phyloP scores from a whole-genome alignment of 2,329 filamentous ascomycete genomes.

The Fonsecaea pugnacius region DNA sequence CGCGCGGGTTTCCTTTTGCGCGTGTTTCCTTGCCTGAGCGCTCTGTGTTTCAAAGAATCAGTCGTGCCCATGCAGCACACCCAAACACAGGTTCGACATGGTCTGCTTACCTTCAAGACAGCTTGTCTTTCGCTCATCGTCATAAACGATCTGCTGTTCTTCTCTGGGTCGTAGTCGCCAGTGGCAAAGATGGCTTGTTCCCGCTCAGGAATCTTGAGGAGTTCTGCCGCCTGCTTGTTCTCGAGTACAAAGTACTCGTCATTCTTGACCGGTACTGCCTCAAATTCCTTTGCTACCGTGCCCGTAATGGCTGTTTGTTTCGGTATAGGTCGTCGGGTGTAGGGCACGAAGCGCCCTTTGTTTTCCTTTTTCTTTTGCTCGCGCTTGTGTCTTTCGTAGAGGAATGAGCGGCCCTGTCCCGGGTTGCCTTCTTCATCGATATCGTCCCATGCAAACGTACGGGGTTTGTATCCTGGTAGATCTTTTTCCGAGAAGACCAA shows the following conservation, averaged over 20 bases:
- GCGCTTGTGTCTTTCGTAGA: slow-evolving; percentile 53
- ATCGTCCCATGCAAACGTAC: slow-evolving; percentile 44
- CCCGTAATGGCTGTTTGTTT: slow-evolving; percentile 79
- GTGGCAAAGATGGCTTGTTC: slow-evolving; percentile 28
- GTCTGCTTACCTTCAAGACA: slow-evolving; percentile 28
- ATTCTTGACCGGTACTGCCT: slow-evolving; percentile 73
- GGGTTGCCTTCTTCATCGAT: slow-evolving; percentile 49
- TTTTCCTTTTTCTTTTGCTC: slow-evolving; percentile 52
- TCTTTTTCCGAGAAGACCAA: slow-evolving; percentile 95
- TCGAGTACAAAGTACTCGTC: slow-evolving; percentile 69
- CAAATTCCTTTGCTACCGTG: slow-evolving; percentile 75
- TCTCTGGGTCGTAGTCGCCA: slow-evolving; percentile 29
- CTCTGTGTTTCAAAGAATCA: slow-evolving; percentile 22
- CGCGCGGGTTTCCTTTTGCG: slow-evolving; percentile 75
- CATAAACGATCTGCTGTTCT: slow-evolving; percentile 28
- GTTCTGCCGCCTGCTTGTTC: slow-evolving; percentile 61
- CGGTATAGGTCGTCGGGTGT: slow-evolving; percentile 65
- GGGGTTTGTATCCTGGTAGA: slow-evolving; percentile 70
- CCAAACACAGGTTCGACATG: not conserved
- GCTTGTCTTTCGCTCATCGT: slow-evolving; percentile 27
- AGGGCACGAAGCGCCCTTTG: slow-evolving; percentile 64
- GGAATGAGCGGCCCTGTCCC: slow-evolving; percentile 47
- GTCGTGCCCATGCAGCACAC: not conserved
- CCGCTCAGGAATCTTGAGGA: slow-evolving; percentile 58
- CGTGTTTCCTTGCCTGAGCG: slow-evolving; percentile 46